Conservation (phyloP, 225 moss, liverwort and hornwort genomes). For the Lunularia cruciata region DNA sequence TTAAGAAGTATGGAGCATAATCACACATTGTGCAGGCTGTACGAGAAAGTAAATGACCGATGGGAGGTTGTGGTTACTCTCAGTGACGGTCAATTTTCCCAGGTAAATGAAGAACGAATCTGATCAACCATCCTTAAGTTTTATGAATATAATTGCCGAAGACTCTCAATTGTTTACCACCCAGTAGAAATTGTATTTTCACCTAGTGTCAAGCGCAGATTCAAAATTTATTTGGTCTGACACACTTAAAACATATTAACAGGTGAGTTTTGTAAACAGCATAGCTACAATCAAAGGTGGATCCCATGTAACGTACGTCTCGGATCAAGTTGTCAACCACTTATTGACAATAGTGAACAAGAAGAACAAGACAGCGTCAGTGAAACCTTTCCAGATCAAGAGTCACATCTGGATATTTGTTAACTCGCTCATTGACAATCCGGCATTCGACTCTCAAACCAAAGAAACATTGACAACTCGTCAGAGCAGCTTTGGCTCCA, state of each 20-base stretch:
- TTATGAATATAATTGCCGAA: neutral
- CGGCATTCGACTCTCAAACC: conserved; percentile 98
- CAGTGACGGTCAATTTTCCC: conserved; percentile 95
- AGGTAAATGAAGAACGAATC: conserved; percentile 65
- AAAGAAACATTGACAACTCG: conserved; percentile 90
- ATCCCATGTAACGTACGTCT: conserved; percentile 75
- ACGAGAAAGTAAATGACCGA: conserved; percentile 83
- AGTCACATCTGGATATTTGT: conserved; percentile 98
- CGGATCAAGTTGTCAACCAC: conserved; percentile 80
- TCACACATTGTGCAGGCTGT: conserved; percentile 51
- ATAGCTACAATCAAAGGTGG: conserved; percentile 98
- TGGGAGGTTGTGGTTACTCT: conserved; percentile 93
- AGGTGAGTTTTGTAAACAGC: conserved; percentile 98
- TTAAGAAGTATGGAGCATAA: neutral
- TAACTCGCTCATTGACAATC: conserved; percentile 98
- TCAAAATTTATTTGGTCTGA: neutral
- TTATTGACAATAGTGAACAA: conserved; percentile 69
- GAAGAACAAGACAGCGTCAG: conserved; percentile 82
- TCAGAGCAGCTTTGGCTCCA: conserved; percentile 87
- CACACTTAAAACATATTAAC: too few relatives aligned
- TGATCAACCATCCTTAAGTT: too few relatives aligned
- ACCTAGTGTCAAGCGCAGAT: neutral
- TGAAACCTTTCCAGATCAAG: conserved; percentile 75
- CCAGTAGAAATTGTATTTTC: too few relatives aligned
- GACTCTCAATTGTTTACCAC: too few relatives aligned